phyloP scores from a whole-genome alignment of 129 eudicot species.

The Centella asiatica region DNA sequence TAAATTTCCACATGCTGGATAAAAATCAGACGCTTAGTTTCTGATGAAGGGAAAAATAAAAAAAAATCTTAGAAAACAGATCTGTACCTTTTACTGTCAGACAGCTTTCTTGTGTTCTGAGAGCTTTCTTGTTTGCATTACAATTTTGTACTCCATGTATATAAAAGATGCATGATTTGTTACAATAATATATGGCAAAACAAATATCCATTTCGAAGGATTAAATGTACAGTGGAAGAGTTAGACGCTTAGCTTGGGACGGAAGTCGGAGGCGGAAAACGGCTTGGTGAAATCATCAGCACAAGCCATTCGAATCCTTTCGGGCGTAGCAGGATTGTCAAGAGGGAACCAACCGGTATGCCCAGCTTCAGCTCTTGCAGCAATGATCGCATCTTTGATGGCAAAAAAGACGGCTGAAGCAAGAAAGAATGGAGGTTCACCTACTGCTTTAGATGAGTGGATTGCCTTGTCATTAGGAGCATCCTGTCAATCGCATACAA shows the following conservation, averaged over 20 bases:
- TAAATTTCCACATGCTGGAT: no score
- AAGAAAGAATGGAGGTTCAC: conserved; percentile 95
- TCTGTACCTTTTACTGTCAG: no score
- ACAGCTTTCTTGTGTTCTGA: no score
- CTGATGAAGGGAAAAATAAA: no score
- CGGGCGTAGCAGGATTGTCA: conserved; percentile 95
- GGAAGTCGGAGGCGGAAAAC: conserved; percentile 48
- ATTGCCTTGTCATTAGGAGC: conserved; percentile 85
- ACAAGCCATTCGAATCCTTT: conserved; percentile 94
- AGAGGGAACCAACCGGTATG: conserved; percentile 74
- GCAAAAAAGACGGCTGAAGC: conserved; percentile 84
- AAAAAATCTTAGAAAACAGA: no score
- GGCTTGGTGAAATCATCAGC: conserved; percentile 58
- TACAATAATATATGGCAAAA: no score
- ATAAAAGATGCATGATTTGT: no score
- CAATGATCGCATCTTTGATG: conserved; percentile 74
- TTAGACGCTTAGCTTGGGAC: conserved; percentile 73
- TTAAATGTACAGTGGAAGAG: background rate
- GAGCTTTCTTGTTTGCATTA: no score
- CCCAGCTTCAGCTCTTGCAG: conserved; percentile 80
- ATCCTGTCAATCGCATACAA: conserved; percentile 34
- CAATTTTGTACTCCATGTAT: no score
- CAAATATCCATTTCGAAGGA: no score
- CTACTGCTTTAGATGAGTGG: conserved; percentile 96
- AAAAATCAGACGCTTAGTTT: no score